Evolutionary conservation across 169 alveolate genomes (phyloP), one percentile per base, ranked within the genome.

Genomic region (Cryptosporidium canis): DNA sequence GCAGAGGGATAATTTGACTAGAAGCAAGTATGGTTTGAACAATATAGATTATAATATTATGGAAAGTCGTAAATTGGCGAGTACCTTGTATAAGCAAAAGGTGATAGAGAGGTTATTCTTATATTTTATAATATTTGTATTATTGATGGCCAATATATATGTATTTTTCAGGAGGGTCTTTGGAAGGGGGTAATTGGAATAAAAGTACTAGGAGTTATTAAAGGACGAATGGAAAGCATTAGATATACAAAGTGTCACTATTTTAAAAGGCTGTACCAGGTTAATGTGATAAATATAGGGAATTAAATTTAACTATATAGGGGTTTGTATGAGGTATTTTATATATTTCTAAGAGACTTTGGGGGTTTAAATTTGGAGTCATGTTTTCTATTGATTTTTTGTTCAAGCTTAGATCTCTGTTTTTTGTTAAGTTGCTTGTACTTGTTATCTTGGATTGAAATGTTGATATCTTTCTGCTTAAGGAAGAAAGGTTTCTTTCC

Each of bases 21-120:
- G 87, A 77, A 58, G 77, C 27, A 77, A 56, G 6, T 77, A 77
- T 58, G 87, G 77, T 18, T 58, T 77, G 14, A 77, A 58, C 58
- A 44, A 77, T 24, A 77, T 55, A 39, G 87, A 77, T 61, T 77
- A 33, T 44, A 77, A 77, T 61, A 77, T 77, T 9, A 44, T 51
- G 68, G 87, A 77, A 35, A 63, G 87, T 41, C 87, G 87, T 29
- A 77, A 77, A 61, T 44, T 77, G 12, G 64, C 87, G 61, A 77
- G 63, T 61, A 63, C 55, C n/a, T 61, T 77, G 45, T 77, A 77
- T 58, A 55, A 48, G 27, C 87, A 77, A 33, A 77, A 77, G 27
- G 47, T 77, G 61, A 56, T 77, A 14, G 77, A 77, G 58, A 77
- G 87, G 45, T 16, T 77, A 21, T 35, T 53, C 48, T 21, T 77